phyloP scores from a whole-genome alignment of 345 rosid genomes.

The Syzygium aqueum region DNA sequence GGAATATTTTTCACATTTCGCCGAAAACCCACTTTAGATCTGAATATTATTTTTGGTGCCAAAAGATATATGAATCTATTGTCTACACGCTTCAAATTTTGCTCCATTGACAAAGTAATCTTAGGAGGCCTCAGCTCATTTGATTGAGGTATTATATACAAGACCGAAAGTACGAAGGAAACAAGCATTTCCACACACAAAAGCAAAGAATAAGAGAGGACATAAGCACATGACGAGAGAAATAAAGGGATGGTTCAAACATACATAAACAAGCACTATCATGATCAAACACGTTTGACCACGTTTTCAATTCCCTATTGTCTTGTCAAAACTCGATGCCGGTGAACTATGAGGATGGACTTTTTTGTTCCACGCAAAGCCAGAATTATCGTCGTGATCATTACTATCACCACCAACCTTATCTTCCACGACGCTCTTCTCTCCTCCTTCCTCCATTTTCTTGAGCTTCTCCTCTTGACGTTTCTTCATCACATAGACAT shows the following conservation, averaged over 20 bases:
- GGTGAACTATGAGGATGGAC: neutral
- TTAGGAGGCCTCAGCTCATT: neutral
- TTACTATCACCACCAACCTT: neutral
- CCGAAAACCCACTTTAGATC: neutral
- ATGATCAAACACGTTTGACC: neutral
- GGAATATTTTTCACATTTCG: neutral
- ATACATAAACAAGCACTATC: neutral
- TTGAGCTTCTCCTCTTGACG: conserved; percentile 17
- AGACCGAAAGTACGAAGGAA: neutral
- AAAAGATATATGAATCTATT: neutral
- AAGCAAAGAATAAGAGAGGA: neutral
- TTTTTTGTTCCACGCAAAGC: neutral
- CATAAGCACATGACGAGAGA: neutral
- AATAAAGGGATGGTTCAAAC: neutral
- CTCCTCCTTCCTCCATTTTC: conserved; percentile 1
- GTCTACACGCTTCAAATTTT: neutral
- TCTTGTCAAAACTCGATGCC: neutral
- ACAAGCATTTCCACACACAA: neutral
- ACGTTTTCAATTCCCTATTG: neutral
- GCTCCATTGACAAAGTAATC: neutral
- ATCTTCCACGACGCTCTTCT: neutral
- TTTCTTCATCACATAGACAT: conserved; percentile 17
- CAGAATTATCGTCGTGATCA: neutral
- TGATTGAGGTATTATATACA: neutral
- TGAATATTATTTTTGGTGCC: neutral